Conservation (phyloP, 2,329 filamentous ascomycete species). For the Aspergillus pseudoterreus region DNA sequence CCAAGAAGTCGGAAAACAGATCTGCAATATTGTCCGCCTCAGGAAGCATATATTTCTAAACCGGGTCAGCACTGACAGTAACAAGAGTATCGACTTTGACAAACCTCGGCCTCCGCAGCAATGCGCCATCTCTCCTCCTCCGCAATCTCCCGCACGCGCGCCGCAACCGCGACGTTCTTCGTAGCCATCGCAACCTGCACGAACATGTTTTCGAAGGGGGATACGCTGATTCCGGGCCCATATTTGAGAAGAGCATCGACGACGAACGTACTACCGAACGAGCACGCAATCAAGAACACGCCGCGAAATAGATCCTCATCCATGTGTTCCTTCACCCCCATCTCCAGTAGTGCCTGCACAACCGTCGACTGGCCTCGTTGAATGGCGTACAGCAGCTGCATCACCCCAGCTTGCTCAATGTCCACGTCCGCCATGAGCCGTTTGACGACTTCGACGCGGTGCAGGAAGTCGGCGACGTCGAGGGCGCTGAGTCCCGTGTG, state of each 20-base stretch:
- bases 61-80: no score
- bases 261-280: constrained; percentile 1
- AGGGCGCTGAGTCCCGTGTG: constrained; percentile 7
- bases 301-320: constrained; percentile 3
- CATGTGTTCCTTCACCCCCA: constrained; percentile 10
- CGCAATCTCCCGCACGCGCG: constrained; percentile 28
- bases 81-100: no score
- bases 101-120: not conserved
- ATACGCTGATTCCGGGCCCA: constrained; percentile 24
- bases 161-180: constrained; percentile 29
- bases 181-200: constrained; percentile 15
- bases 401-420: constrained; percentile 1
- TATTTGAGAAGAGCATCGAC: constrained; percentile 18
- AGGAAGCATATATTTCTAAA: no score
- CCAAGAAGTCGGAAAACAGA: no score
- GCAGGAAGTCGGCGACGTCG: constrained; percentile 11
- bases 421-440: constrained; percentile 8
- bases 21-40: no score
- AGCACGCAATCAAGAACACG: constrained; percentile 9
- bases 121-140: constrained; percentile 4
- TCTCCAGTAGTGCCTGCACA: constrained; percentile 12
- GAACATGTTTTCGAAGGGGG: constrained; percentile 21
- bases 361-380: constrained; percentile 1
- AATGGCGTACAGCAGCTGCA: constrained; percentile 10
- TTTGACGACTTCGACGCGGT: constrained; percentile 5